phyloP scores from a whole-genome alignment of 768 basidiomycete species.

The Neoboletus magnificus region DNA sequence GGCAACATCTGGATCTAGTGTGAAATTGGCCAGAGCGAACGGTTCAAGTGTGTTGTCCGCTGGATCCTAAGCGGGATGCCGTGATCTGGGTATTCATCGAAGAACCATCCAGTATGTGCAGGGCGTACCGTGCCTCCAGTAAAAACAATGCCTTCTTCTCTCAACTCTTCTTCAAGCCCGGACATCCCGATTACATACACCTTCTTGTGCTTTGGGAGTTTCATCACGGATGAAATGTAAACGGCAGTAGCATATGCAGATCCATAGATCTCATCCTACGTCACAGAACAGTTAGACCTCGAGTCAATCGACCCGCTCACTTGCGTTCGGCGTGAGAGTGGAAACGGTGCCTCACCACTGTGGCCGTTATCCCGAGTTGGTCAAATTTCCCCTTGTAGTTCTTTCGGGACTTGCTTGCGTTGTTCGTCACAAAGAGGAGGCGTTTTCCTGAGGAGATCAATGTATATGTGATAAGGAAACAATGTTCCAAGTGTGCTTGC shows the following conservation, averaged over 20 bases:
- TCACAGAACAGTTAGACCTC: neutral
- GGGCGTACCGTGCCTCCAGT: slow-evolving; percentile 79
- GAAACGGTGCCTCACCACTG: slow-evolving; percentile 58
- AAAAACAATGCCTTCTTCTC: slow-evolving; percentile 76
- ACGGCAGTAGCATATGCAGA: slow-evolving; percentile 86
- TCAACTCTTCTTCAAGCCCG: slow-evolving; percentile 91
- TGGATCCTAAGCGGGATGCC: slow-evolving; percentile 59
- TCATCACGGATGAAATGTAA: slow-evolving; percentile 84
- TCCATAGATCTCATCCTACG: slow-evolving; percentile 92
- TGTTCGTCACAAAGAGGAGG: slow-evolving; percentile 94
- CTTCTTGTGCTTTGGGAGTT: slow-evolving; percentile 86
- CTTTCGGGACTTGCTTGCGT: slow-evolving; percentile 88
- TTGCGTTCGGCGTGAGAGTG: neutral
- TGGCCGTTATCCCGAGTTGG: slow-evolving; percentile 77
- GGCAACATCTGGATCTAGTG: slow-evolving; percentile 73
- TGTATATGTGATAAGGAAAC: slow-evolving; percentile 4
- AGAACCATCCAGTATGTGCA: neutral
- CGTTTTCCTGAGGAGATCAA: slow-evolving; percentile 54
- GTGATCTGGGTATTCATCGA: neutral
- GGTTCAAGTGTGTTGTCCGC: slow-evolving; percentile 72
- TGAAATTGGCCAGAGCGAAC: slow-evolving; percentile 68
- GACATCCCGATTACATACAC: slow-evolving; percentile 93
- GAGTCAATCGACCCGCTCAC: neutral
- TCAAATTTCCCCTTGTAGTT: slow-evolving; percentile 92
- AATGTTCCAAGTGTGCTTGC: slow-evolving; percentile 43